Evolutionary conservation across 2,329 filamentous ascomycete genomes (phyloP).

Genomic region (Alternaria ventricosa): DNA sequence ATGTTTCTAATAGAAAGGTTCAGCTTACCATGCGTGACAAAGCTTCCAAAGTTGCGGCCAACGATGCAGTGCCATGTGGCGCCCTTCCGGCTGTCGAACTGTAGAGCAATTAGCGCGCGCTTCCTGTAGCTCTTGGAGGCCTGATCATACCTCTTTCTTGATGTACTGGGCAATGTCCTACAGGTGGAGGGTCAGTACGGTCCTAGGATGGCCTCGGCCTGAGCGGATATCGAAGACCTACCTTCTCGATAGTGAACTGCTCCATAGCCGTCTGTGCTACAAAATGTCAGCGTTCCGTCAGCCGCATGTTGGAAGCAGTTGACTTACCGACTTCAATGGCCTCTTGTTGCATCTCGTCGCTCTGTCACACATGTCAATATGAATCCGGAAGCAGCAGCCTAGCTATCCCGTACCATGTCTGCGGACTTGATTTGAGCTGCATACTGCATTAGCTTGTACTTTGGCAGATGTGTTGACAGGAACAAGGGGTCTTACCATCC

Average conservation of each 20-base stretch:
- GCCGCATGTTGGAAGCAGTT: conserved; percentile 7
- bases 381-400: background rate
- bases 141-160: conserved; percentile 76
- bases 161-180: conserved; percentile 96
- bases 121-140: background rate
- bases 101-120: conserved; percentile 25
- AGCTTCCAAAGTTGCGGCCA: conserved; percentile 97
- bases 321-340: conserved; percentile 90
- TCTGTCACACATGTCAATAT: conserved; percentile 61
- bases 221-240: conserved; percentile 35
- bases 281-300: conserved; percentile 28
- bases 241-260: conserved; percentile 76
- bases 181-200: conserved; percentile 8
- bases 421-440: conserved; percentile 96
- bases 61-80: conserved; percentile 99
- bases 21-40: conserved; percentile 88
- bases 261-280: conserved; percentile 74
- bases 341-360: conserved; percentile 96
- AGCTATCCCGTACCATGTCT: conserved; percentile 79
- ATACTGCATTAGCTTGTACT: conserved; percentile 35
- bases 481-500: conserved; percentile 55
- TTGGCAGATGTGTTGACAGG: conserved; percentile 11
- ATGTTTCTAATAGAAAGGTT: background rate
- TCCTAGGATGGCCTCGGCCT: background rate
- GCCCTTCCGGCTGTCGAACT: conserved; percentile 97